Base-by-base conservation (phyloP, 164 flowering plant species). In the Saururus chinensis region DNA sequence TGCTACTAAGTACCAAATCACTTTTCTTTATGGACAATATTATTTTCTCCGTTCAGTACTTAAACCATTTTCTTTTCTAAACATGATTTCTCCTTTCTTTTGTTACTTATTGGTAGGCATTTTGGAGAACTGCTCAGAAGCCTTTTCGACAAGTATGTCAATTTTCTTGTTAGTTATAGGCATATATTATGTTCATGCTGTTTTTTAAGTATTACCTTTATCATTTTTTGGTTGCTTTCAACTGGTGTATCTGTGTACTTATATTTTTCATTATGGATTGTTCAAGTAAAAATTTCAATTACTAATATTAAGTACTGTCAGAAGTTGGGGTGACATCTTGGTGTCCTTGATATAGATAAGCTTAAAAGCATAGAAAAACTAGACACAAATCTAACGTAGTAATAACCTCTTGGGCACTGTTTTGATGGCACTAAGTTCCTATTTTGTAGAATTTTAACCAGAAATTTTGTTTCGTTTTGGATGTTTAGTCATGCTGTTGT, bases 41-140 rank as follows among this genome's bases (percentile, higher is more conserved):
- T 41, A 41, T 13, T 12, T 45, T 45, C 17, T 45, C 11, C 11
- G 14, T 12, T 45, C 49, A 45, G 49, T 12, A 45, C 37, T 30
- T 30, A 7, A 17, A 13, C 49, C 14, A 45, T 45, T 45, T 45
- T 12, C 7, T 12, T 45, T 41, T 8, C 17, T 13, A 12, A 45
- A 45, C 49, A 53, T 54, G 12, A 4, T 14, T 55, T 23, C 9
- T 17, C 59, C 53, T 53, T 70, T 66, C 66, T 14, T 73, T 19
- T n/a, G n/a, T n/a, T n/a, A n/a, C n/a, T n/a, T n/a, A n/a, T 61
- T 76, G 71, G 41, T 84, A 93, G 99, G 97, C 96, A 64, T 90
- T 93, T 66, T 87, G 95, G 95, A 86, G 99, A 73, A 88, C 92
- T 76, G 97, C 99, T 62, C 86, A 79, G 63, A 93, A 93, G 74